These are phyloP conservation scores for Fragaria vesca DNA, from an alignment of 306 rosid genomes.

Conservation along the genomic window DNA sequence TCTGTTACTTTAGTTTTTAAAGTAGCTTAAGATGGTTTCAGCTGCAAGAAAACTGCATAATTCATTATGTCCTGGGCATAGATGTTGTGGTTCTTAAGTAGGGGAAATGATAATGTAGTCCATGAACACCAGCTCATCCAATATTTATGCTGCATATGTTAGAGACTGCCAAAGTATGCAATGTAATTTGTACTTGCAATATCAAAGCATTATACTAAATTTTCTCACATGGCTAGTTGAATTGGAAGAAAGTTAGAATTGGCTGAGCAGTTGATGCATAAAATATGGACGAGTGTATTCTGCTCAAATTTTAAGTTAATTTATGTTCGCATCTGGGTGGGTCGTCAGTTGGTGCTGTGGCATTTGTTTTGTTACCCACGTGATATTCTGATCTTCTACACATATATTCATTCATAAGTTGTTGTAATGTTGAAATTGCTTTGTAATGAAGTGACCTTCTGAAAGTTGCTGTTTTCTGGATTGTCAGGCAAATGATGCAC, in stretches of 20 bases:
- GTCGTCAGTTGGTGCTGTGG: neutral
- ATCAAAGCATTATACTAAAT: neutral
- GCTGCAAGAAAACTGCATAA: neutral
- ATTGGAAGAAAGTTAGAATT: neutral
- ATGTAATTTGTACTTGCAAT: neutral
- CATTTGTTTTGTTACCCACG: neutral
- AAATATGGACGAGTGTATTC: neutral
- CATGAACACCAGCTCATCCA: neutral
- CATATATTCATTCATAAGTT: neutral
- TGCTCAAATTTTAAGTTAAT: neutral
- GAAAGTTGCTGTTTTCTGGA: slow-evolving; percentile 26
- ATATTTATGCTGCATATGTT: neutral
- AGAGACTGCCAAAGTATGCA: neutral
- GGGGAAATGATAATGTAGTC: neutral
- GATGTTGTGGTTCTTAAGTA: neutral
- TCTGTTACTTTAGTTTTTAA: no score
- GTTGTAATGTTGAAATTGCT: slow-evolving; percentile 7
- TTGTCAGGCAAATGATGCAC: slow-evolving; percentile 96
- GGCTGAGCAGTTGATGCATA: neutral
- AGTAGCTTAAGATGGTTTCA: no score
- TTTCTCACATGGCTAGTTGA: neutral
- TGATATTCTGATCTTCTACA: neutral
- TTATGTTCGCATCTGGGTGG: slow-evolving; percentile 3
- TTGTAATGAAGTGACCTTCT: neutral
- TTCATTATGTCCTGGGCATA: neutral